phyloP scores from a whole-genome alignment of 805 yeast genomes.

The Ogataea degrootiae region DNA sequence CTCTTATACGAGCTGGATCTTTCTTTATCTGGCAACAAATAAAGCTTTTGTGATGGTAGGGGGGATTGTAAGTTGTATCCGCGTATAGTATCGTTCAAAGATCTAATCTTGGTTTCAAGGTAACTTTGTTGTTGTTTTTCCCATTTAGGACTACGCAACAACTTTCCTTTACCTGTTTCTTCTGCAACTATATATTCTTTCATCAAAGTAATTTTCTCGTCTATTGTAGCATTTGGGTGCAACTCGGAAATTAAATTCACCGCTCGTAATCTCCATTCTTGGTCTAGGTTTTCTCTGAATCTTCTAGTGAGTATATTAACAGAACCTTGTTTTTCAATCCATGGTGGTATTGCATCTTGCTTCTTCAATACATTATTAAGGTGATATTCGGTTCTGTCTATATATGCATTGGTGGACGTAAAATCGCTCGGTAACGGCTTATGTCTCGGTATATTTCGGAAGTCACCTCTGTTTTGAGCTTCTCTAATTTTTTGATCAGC shows the following conservation, averaged over 20 bases:
- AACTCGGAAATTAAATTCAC: constrained; percentile 26
- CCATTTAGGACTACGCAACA: constrained; percentile 33
- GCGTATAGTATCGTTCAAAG: constrained; percentile 46
- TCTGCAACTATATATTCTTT: constrained; percentile 19
- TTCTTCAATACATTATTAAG: constrained; percentile 68
- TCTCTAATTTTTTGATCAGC: constrained; percentile 78
- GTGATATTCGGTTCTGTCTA: constrained; percentile 70
- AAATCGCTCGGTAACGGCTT: constrained; percentile 42
- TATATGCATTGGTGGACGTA: constrained; percentile 45
- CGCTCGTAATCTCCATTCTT: constrained; percentile 34
- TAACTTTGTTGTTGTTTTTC: constrained; percentile 27
- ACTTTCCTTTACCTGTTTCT: constrained; percentile 5
- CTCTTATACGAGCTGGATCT: constrained; percentile 33
- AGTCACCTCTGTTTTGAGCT: constrained; percentile 66
- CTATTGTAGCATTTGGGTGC: constrained; percentile 16
- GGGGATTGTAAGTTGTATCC: constrained; percentile 66
- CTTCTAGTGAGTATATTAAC: constrained; percentile 42
- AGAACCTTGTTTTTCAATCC: constrained; percentile 77
- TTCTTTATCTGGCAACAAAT: constrained; percentile 42
- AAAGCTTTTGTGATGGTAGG: constrained; percentile 51
- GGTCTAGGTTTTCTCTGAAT: constrained; percentile 43
- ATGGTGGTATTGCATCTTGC: constrained; percentile 82
- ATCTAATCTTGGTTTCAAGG: constrained; percentile 31
- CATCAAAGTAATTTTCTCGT: constrained; percentile 14
- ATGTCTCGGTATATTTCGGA: constrained; percentile 61